A percentile compares a stretch with the other conserved stretches of the same genome.
Conservation (phyloP, 805 yeast species). For the Schwanniomyces pseudopolymorphus region DNA sequence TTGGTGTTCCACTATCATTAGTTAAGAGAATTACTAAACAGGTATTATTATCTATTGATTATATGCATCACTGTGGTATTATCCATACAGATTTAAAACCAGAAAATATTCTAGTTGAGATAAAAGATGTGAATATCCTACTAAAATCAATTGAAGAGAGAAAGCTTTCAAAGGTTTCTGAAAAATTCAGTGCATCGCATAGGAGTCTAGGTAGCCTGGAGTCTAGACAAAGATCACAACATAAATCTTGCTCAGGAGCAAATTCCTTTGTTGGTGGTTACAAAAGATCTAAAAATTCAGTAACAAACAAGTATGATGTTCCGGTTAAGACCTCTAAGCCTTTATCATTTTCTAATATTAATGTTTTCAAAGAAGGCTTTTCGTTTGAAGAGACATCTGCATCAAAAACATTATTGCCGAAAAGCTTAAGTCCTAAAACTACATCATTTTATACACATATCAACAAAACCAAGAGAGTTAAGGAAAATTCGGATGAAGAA, state of each 20-base stretch:
- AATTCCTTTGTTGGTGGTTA: conserved; percentile 7
- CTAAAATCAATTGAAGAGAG: conserved; percentile 41
- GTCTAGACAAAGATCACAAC: conserved; percentile 5
- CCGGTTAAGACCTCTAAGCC: conserved; percentile 50
- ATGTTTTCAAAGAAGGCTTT: conserved; percentile 10
- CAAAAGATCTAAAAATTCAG: conserved; percentile 12
- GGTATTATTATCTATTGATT: conserved; percentile 54
- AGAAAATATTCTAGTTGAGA: conserved; percentile 30
- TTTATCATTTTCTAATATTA: conserved; percentile 38
- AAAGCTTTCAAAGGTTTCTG: conserved; percentile 14
- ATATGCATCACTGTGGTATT: conserved; percentile 47
- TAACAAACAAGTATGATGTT: conserved; percentile 12
- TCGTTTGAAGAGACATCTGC: conserved; percentile 1
- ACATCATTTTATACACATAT: background rate
- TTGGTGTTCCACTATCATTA: conserved; percentile 54
- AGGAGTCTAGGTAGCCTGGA: background rate
- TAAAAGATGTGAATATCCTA: conserved; percentile 53
- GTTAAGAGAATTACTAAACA: conserved; percentile 60
- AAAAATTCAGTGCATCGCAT: conserved; percentile 1
- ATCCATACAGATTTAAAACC: conserved; percentile 46
- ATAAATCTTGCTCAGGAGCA: conserved; percentile 10
- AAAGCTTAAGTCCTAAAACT: conserved; percentile 3
- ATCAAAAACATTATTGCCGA: background rate
- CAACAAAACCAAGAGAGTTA: background rate
- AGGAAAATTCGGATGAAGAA: background rate